These are phyloP conservation scores for Luffa acutangula DNA, from an alignment of 306 rosid genomes.

Conservation along the genomic window DNA sequence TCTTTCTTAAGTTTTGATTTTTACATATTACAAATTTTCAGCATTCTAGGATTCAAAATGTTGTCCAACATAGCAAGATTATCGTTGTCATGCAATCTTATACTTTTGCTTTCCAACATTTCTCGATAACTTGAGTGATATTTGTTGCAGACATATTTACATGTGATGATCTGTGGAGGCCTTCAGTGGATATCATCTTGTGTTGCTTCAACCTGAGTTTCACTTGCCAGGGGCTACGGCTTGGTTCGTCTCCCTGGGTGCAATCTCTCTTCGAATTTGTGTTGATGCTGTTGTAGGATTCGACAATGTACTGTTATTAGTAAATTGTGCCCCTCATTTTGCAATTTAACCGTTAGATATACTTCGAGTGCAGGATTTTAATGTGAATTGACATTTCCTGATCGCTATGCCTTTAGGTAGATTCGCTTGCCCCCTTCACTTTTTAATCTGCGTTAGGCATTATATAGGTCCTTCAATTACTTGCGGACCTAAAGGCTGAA, in stretches of 20 bases:
- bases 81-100: neutral
- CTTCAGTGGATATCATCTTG: neutral
- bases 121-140: neutral
- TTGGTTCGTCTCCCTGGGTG: conserved; percentile 4
- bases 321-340: conserved; percentile 5
- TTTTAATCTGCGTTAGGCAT: neutral
- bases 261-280: neutral
- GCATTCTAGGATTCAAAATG: neutral
- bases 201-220: conserved; percentile 9
- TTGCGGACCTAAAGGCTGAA: neutral
- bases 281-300: conserved; percentile 9
- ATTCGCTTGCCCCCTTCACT: neutral
- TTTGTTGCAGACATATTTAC: conserved; percentile 7
- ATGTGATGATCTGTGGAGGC: neutral
- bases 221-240: neutral
- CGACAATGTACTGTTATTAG: conserved; percentile 4
- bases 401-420: neutral
- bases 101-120: neutral
- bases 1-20: neutral
- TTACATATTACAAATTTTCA: neutral
- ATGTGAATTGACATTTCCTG: neutral
- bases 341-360: conserved; percentile 6
- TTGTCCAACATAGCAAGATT: neutral
- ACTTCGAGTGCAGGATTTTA: conserved; percentile 6
- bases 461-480: neutral